phyloP scores from a whole-genome alignment of 108 stramenopile species.

The Phaeodactylum tricornutum region DNA sequence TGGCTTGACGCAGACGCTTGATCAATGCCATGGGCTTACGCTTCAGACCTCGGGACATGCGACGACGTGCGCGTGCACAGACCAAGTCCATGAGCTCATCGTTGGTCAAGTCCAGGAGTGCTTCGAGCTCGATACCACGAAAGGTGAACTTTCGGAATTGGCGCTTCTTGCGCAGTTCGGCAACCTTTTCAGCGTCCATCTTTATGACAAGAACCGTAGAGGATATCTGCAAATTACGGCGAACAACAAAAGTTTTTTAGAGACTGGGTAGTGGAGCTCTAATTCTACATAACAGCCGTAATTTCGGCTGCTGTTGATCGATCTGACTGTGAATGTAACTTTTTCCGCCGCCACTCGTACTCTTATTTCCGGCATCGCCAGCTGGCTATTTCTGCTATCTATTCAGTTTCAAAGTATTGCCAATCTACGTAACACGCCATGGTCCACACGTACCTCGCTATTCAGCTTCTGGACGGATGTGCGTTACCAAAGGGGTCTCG shows the following conservation, averaged over 20 bases:
- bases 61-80: constrained; percentile 90
- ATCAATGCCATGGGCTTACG: constrained; percentile 98
- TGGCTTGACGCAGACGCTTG: constrained; percentile 98
- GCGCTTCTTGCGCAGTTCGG: constrained; percentile 99
- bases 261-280: too few species aligned
- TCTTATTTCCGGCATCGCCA: too few species aligned
- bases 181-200: constrained; percentile 95
- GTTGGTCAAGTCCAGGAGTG: constrained; percentile 94
- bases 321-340: constrained; percentile 37
- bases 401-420: too few species aligned
- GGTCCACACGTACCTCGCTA: too few species aligned
- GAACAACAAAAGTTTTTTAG: constrained; percentile 6
- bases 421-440: too few species aligned
- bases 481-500: too few species aligned
- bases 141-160: constrained; percentile 99
- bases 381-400: too few species aligned
- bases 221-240: background rate
- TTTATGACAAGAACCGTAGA: constrained; percentile 8
- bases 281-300: background rate
- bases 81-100: constrained; percentile 99
- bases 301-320: too few species aligned
- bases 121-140: constrained; percentile 97
- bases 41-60: constrained; percentile 98
- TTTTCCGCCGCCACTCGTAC: too few species aligned
- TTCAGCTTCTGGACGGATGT: too few species aligned